phyloP scores from a whole-genome alignment of 768 basidiomycete genomes.

The Sporobolomyces phaffii region DNA sequence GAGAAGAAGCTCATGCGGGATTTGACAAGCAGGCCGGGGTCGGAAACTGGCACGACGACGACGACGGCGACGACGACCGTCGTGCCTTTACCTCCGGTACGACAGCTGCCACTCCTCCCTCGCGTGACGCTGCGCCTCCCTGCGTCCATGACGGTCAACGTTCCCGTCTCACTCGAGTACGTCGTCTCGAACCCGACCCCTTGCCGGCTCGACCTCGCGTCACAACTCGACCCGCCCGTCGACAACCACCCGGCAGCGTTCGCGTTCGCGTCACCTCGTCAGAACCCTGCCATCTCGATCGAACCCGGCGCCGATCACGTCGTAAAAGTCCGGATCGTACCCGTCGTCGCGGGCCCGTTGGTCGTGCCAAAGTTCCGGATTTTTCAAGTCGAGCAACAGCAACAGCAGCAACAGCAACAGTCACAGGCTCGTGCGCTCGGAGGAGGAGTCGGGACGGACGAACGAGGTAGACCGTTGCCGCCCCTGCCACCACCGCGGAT shows the following conservation, averaged over 20 bases:
- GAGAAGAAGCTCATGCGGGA: too few species aligned
- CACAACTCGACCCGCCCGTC: conserved; percentile 69
- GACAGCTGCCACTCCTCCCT: conserved; percentile 63
- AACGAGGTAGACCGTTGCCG: not conserved
- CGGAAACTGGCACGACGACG: too few species aligned
- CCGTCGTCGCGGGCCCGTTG: conserved; percentile 8
- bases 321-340: conserved; percentile 8
- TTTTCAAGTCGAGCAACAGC: conserved; percentile 19
- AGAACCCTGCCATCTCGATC: conserved; percentile 63
- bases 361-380: conserved; percentile 24
- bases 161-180: conserved; percentile 44
- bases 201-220: conserved; percentile 57
- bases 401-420: accelerated
- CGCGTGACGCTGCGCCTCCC: conserved; percentile 60
- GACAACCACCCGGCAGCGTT: conserved; percentile 54
- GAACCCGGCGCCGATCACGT: conserved; percentile 54
- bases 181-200: conserved; percentile 63
- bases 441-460: conserved; percentile 8
- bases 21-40: too few species aligned
- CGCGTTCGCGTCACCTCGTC: conserved; percentile 69
- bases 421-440: too few species aligned
- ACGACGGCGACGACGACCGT: not conserved
- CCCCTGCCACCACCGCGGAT: not conserved
- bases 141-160: conserved; percentile 53
- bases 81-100: conserved; percentile 52